A percentile compares a stretch with the other conserved stretches of the same genome.
phyloP scores from a whole-genome alignment of 2,329 filamentous ascomycete genomes.

The Fusarium phyllophilum region DNA sequence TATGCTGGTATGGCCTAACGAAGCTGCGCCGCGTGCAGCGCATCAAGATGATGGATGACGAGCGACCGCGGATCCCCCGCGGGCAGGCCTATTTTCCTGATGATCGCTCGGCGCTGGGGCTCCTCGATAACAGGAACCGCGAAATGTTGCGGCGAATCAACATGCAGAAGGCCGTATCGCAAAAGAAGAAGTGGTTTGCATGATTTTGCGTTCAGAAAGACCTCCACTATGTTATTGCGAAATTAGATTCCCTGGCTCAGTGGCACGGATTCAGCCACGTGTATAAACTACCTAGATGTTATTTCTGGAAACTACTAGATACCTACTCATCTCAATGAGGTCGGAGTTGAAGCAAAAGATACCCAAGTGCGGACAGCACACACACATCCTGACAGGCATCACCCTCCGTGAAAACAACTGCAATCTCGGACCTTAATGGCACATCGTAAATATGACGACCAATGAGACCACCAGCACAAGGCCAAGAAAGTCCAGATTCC shows the following conservation, averaged over 20 bases:
- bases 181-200: constrained; percentile 49
- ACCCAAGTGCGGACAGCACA: constrained; percentile 34
- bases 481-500: not conserved
- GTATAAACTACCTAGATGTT: constrained; percentile 25
- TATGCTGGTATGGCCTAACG: constrained; percentile 84
- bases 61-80: constrained; percentile 52
- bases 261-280: constrained; percentile 29
- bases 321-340: constrained; percentile 45
- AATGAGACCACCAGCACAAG: constrained; percentile 2
- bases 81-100: constrained; percentile 52
- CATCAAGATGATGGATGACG: constrained; percentile 78
- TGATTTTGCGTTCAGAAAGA: not conserved
- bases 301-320: constrained; percentile 29
- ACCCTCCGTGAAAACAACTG: not conserved
- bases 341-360: constrained; percentile 31
- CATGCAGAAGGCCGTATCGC: constrained; percentile 56
- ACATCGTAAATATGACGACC: constrained; percentile 7
- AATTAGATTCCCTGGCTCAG: constrained; percentile 20
- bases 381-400: constrained; percentile 18
- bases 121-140: constrained; percentile 64
- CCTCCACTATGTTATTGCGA: constrained; percentile 7
- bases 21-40: constrained; percentile 88
- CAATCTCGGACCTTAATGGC: constrained; percentile 1
- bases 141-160: constrained; percentile 65
- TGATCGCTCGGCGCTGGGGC: constrained; percentile 56